Conservation (phyloP, 371 early-diverging fungal genomes). For the Umbelopsis sp. region DNA sequence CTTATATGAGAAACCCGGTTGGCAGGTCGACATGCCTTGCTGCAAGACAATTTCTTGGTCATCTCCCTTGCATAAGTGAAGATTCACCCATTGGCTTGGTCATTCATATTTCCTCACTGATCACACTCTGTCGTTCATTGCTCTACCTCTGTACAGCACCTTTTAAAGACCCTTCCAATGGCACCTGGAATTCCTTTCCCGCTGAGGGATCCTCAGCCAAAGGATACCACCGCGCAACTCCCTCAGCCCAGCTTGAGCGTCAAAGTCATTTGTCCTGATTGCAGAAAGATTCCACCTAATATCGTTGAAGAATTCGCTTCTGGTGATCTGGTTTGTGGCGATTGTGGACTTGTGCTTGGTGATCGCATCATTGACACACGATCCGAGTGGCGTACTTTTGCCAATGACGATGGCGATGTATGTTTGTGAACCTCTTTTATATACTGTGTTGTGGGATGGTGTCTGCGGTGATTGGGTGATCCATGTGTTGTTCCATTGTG, state of each 20-base stretch:
- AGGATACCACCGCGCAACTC: constrained; percentile 27
- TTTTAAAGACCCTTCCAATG: constrained; percentile 19
- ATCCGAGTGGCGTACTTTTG: constrained; percentile 99
- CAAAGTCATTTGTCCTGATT: constrained; percentile 77
- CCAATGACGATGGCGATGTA: constrained; percentile 90
- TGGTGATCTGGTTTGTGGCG: constrained; percentile 96
- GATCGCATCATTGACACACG: constrained; percentile 98
- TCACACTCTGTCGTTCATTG: not conserved
- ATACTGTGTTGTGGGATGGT: not conserved
- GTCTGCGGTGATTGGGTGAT: too few species aligned
- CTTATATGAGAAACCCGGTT: not conserved
- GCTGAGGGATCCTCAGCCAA: constrained; percentile 31
- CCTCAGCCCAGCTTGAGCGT: constrained; percentile 64
- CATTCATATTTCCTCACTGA: not conserved
- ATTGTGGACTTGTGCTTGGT: constrained; percentile 97
- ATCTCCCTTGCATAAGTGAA: too few species aligned
- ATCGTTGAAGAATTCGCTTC: constrained; percentile 96
- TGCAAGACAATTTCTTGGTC: too few species aligned
- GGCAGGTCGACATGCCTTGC: too few species aligned
- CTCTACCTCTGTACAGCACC: not conserved
- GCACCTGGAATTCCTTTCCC: constrained; percentile 41
- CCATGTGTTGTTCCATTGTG: not conserved
- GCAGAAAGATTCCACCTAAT: constrained; percentile 85
- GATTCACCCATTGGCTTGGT: not conserved
- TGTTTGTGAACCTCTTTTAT: constrained; percentile 23